Evolutionary conservation across 2,329 filamentous ascomycete species (phyloP).

Genomic region (Davidsoniella neocaledoniae): DNA sequence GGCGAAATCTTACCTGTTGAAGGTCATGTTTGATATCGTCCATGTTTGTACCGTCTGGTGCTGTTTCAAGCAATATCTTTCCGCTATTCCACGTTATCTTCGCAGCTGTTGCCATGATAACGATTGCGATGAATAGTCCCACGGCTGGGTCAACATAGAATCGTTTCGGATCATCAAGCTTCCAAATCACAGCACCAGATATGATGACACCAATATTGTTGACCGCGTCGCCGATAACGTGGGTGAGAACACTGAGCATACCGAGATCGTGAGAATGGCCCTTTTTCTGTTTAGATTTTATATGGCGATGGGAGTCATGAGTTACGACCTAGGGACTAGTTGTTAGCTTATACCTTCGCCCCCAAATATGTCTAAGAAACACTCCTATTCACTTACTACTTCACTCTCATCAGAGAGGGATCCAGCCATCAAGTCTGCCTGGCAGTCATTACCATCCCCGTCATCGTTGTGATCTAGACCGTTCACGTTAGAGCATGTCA

Average conservation of each 20-base stretch:
- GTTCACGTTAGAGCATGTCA: too few species aligned
- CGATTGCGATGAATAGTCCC: slow-evolving; percentile 52
- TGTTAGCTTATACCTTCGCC: too few species aligned
- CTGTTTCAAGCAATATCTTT: slow-evolving; percentile 50
- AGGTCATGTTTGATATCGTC: slow-evolving; percentile 52
- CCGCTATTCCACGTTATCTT: slow-evolving; percentile 47
- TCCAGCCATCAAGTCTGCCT: too few species aligned
- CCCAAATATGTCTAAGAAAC: too few species aligned
- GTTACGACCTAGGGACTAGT: slow-evolving; percentile 7
- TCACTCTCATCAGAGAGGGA: slow-evolving; percentile 12
- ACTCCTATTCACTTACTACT: slow-evolving; percentile 9
- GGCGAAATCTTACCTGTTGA: slow-evolving; percentile 32
- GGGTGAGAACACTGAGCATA: slow-evolving; percentile 52
- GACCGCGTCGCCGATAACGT: slow-evolving; percentile 54
- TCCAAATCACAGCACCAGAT: slow-evolving; percentile 53
- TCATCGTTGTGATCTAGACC: slow-evolving; percentile 15
- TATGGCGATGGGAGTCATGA: slow-evolving; percentile 36
- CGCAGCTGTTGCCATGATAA: slow-evolving; percentile 49
- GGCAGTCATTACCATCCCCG: slow-evolving; percentile 13
- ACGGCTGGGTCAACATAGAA: slow-evolving; percentile 59
- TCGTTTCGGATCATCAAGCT: slow-evolving; percentile 35
- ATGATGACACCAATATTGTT: slow-evolving; percentile 65
- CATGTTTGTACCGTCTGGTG: slow-evolving; percentile 40
- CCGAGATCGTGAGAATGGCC: slow-evolving; percentile 42
- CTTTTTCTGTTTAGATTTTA: slow-evolving; percentile 16